Conservation (phyloP, 371 early-diverging fungal species). For the Mucor velutinosus region DNA sequence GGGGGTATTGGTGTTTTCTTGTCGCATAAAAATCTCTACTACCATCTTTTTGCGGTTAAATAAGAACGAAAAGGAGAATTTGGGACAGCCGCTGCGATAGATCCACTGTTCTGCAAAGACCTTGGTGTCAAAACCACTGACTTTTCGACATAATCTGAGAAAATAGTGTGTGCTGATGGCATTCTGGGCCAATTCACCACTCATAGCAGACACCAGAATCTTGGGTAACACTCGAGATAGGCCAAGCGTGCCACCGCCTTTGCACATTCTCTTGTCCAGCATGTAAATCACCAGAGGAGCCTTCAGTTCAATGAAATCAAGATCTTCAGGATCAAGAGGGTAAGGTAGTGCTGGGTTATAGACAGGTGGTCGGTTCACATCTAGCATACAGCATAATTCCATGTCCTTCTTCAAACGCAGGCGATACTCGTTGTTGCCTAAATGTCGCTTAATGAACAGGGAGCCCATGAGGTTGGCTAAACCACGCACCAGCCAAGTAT, state of each 20-base stretch:
- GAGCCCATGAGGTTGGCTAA: constrained; percentile 76
- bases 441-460: constrained; percentile 73
- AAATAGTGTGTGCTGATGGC: constrained; percentile 84
- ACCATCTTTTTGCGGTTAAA: constrained; percentile 95
- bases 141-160: constrained; percentile 77
- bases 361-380: constrained; percentile 85
- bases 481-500: constrained; percentile 87
- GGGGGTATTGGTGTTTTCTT: constrained; percentile 72
- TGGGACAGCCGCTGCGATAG: constrained; percentile 86
- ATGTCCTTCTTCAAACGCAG: constrained; percentile 87
- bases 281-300: constrained; percentile 89
- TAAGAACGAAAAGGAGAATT: constrained; percentile 73
- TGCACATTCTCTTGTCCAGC: constrained; percentile 90
- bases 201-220: constrained; percentile 76
- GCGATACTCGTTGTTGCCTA: constrained; percentile 89
- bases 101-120: constrained; percentile 94
- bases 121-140: constrained; percentile 78
- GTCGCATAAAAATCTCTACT: constrained; percentile 86
- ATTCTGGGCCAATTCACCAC: constrained; percentile 77
- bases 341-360: constrained; percentile 67
- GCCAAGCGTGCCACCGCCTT: constrained; percentile 76
- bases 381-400: constrained; percentile 75
- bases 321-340: constrained; percentile 70
- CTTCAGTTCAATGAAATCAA: constrained; percentile 83
- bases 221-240: constrained; percentile 83